A percentile compares a stretch with the other conserved stretches of the same genome.
These are phyloP conservation scores for Fusarium hostae DNA, from an alignment of 2,329 filamentous ascomycete genomes.

Conservation along the genomic window DNA sequence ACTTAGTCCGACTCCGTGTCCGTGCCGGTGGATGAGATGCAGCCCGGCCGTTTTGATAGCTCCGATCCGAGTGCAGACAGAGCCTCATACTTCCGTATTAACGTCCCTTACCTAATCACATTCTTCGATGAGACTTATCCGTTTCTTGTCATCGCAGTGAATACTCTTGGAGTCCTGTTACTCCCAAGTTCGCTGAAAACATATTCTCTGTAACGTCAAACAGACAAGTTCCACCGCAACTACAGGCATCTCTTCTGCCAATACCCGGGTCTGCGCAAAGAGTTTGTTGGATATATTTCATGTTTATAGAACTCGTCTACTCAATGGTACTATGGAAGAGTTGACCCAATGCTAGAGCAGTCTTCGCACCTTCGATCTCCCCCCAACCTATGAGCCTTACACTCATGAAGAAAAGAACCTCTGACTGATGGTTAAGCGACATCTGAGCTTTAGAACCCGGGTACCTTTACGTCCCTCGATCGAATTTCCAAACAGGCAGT, in stretches of 20 bases:
- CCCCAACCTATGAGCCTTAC: too few relatives aligned
- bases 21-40: neutral
- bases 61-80: neutral
- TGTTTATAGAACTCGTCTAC: neutral
- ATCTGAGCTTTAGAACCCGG: neutral
- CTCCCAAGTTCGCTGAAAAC: neutral
- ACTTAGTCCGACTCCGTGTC: conserved; percentile 13
- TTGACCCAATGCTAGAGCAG: neutral
- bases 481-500: neutral
- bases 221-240: neutral
- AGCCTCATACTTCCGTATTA: neutral
- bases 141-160: neutral
- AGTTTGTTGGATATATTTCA: neutral
- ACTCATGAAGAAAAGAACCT: neutral
- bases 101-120: neutral
- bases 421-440: accelerated
- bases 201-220: neutral
- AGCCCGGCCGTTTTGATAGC: neutral
- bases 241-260: neutral
- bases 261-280: too few relatives aligned
- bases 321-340: too few relatives aligned
- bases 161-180: neutral
- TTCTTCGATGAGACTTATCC: too few relatives aligned
- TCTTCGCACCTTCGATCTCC: neutral
- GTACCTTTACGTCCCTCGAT: neutral